These are phyloP conservation scores for Botrytis galanthina DNA, from an alignment of 2,329 filamentous ascomycete genomes.

Conservation along the genomic window DNA sequence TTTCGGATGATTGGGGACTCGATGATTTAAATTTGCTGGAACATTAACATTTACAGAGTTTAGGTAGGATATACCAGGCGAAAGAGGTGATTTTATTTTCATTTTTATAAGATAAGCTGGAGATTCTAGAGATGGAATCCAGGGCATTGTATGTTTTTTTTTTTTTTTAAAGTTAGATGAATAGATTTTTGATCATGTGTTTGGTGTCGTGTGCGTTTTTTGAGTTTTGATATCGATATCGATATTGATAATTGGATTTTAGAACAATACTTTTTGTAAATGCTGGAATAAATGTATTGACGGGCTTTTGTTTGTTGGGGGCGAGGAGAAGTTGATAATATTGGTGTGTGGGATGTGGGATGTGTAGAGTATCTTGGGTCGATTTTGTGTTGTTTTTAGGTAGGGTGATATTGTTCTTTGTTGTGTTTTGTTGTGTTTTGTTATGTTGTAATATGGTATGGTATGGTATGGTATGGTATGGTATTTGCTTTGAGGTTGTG, in stretches of 20 bases:
- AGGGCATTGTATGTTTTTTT: not conserved
- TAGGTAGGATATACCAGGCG: not conserved
- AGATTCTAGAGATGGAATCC: not conserved
- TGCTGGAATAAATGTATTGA: not conserved
- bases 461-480: no score
- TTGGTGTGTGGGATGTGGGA: no score
- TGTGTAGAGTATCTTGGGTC: no score
- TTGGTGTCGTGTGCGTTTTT: not conserved
- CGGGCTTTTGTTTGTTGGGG: not conserved
- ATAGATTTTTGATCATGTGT: not conserved
- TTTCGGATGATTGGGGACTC: not conserved
- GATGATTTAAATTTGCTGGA: not conserved
- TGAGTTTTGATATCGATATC: not conserved
- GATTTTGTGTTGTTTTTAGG: fast-evolving
- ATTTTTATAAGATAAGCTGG: not conserved
- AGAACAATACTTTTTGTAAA: not conserved
- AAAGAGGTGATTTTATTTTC: not conserved
- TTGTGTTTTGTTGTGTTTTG: not conserved
- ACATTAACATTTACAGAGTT: not conserved
- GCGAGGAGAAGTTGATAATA: not conserved
- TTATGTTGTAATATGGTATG: no score
- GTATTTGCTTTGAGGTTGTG: no score
- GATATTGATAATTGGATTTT: not conserved
- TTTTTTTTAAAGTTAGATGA: not conserved
- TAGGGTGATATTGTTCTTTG: not conserved